These are phyloP conservation scores for Mucor velutinosus DNA, from an alignment of 371 early-diverging fungal species.

Conservation along the genomic window DNA sequence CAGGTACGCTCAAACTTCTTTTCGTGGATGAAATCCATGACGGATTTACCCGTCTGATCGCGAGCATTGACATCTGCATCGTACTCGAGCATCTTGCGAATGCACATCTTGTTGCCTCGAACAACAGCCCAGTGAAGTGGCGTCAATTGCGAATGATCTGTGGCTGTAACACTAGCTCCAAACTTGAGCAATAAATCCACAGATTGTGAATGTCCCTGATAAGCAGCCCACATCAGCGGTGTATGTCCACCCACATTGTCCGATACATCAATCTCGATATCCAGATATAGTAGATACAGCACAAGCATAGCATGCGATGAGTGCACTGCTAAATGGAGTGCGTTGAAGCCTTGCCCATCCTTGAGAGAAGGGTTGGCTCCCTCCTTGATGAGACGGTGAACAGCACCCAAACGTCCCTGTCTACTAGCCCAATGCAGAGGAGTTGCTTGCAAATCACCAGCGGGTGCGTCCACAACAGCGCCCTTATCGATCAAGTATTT, in stretches of 20 bases:
- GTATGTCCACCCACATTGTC: slow-evolving; percentile 83
- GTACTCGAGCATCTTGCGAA: slow-evolving; percentile 54
- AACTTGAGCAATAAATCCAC: slow-evolving; percentile 70
- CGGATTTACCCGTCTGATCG: slow-evolving; percentile 48
- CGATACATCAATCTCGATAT: slow-evolving; percentile 71
- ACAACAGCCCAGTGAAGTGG: slow-evolving; percentile 83
- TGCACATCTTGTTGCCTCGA: slow-evolving; percentile 45
- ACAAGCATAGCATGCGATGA: slow-evolving; percentile 79
- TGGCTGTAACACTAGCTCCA: slow-evolving; percentile 68
- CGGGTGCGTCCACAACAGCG: slow-evolving; percentile 74
- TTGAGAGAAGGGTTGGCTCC: slow-evolving; percentile 76
- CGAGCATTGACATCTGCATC: slow-evolving; percentile 54
- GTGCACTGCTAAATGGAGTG: slow-evolving; percentile 92
- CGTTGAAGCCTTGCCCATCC: slow-evolving; percentile 90
- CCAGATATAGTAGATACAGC: slow-evolving; percentile 67
- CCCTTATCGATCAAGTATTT: slow-evolving; percentile 81
- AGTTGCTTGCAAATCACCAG: slow-evolving; percentile 81
- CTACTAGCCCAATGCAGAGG: slow-evolving; percentile 92
- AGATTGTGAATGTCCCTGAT: slow-evolving; percentile 77
- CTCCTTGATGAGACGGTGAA: slow-evolving; percentile 70
- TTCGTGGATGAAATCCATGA: slow-evolving; percentile 54
- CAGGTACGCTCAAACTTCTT: slow-evolving; percentile 41
- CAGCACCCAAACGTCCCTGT: slow-evolving; percentile 75
- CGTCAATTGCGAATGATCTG: slow-evolving; percentile 77
- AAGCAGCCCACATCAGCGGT: slow-evolving; percentile 94